These are phyloP conservation scores for Cyberlindnera veronae DNA, from an alignment of 805 yeast species.

Conservation along the genomic window DNA sequence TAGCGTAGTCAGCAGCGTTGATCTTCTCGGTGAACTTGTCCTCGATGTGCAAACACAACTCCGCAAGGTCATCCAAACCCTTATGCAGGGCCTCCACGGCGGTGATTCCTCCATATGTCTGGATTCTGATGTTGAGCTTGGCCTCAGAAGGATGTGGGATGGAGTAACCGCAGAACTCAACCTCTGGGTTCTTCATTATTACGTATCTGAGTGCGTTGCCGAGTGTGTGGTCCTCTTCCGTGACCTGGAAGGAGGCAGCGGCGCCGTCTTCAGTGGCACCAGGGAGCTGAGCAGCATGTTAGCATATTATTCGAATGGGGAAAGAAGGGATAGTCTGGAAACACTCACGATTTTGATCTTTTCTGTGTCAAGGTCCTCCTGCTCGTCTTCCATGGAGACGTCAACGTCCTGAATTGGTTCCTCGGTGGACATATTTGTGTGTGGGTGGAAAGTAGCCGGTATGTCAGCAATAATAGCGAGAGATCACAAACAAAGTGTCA, in stretches of 20 bases:
- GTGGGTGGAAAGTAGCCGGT: neutral
- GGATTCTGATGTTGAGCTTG: slow-evolving; percentile 85
- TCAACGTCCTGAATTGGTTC: slow-evolving; percentile 24
- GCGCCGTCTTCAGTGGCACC: slow-evolving; percentile 92
- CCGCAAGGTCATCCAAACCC: slow-evolving; percentile 82
- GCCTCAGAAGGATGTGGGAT: slow-evolving; percentile 98
- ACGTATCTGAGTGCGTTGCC: slow-evolving; percentile 93
- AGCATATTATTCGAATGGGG: neutral
- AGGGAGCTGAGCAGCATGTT: slow-evolving; percentile 42
- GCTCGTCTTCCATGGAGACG: slow-evolving; percentile 27
- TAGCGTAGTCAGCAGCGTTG: slow-evolving; percentile 48
- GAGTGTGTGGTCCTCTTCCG: slow-evolving; percentile 93
- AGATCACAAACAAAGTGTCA: neutral
- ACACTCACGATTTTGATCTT: slow-evolving; percentile 24
- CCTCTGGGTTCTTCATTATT: slow-evolving; percentile 96
- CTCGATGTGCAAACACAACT: slow-evolving; percentile 81
- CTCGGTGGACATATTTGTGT: slow-evolving; percentile 21
- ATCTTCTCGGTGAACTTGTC: slow-evolving; percentile 69
- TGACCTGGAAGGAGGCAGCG: slow-evolving; percentile 89
- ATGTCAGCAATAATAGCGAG: neutral
- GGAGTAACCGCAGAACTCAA: slow-evolving; percentile 97
- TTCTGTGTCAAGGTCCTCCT: slow-evolving; percentile 25
- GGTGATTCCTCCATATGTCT: slow-evolving; percentile 80
- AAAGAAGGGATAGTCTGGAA: slow-evolving; percentile 1
- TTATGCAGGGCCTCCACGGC: slow-evolving; percentile 92